phyloP scores from a whole-genome alignment of 2,329 filamentous ascomycete genomes.

The Alternaria conjuncta region DNA sequence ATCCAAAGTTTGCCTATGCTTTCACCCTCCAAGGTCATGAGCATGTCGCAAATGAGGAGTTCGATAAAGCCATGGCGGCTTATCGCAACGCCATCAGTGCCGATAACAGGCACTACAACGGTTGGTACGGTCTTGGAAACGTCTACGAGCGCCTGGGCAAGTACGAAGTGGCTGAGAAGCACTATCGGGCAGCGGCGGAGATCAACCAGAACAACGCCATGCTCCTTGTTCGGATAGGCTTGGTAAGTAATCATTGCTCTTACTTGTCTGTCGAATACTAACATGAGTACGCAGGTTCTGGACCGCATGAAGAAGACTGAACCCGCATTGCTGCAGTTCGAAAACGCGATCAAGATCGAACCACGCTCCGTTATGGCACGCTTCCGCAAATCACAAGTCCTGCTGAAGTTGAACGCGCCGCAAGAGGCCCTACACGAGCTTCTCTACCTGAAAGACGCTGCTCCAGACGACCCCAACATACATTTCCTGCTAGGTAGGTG shows the following conservation, averaged over 20 bases:
- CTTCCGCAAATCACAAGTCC: slow-evolving; percentile 89
- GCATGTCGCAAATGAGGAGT: slow-evolving; percentile 94
- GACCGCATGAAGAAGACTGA: slow-evolving; percentile 86
- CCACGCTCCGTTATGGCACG: slow-evolving; percentile 82
- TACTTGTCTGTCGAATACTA: not conserved
- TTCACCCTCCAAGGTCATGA: slow-evolving; percentile 97
- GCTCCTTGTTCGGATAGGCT: slow-evolving; percentile 88
- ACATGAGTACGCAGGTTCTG: slow-evolving; percentile 55
- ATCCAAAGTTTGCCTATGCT: slow-evolving; percentile 91
- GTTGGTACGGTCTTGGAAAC: slow-evolving; percentile 87
- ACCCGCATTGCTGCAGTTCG: slow-evolving; percentile 81
- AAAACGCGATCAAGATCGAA: slow-evolving; percentile 79
- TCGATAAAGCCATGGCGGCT: slow-evolving; percentile 87
- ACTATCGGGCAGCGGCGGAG: slow-evolving; percentile 84
- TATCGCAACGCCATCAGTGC: slow-evolving; percentile 87
- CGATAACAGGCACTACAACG: slow-evolving; percentile 92
- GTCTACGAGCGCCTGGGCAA: slow-evolving; percentile 92
- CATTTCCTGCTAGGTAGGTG: slow-evolving; percentile 90
- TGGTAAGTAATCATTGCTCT: slow-evolving; percentile 60
- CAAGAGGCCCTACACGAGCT: slow-evolving; percentile 81
- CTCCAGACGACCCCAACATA: slow-evolving; percentile 93
- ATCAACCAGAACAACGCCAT: slow-evolving; percentile 97
- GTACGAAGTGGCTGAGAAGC: slow-evolving; percentile 87
- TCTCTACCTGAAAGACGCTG: slow-evolving; percentile 85
- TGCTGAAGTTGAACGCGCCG: slow-evolving; percentile 76